A percentile compares a stretch with the other conserved stretches of the same genome.
Conservation (phyloP, 192 early-diverging fungal genomes). For the Entomortierella beljakovae region DNA sequence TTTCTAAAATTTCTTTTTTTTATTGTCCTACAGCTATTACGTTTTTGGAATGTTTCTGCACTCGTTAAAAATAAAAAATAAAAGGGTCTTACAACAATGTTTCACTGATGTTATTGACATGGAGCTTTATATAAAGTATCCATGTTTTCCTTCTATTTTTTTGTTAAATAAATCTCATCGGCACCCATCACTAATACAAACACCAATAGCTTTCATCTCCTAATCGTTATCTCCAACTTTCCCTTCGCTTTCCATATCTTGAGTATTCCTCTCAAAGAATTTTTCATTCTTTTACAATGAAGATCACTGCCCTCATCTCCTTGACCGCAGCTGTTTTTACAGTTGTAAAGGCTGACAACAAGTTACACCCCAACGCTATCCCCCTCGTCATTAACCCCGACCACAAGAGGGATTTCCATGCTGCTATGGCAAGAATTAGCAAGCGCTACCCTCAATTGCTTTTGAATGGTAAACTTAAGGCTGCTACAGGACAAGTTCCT, state of each 20-base stretch:
- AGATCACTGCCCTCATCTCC: not conserved
- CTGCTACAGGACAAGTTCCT: not conserved
- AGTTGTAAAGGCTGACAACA: not conserved
- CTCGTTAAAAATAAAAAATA: too few relatives aligned
- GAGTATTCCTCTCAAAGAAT: not conserved
- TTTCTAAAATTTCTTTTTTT: too few relatives aligned
- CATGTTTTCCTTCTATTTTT: too few relatives aligned
- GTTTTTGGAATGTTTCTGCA: too few relatives aligned
- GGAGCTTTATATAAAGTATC: too few relatives aligned
- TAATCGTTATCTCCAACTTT: not conserved
- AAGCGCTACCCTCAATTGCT: constrained; percentile 5
- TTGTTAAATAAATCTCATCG: too few relatives aligned
- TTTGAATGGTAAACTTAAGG: not conserved
- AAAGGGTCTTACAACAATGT: too few relatives aligned
- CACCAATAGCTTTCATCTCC: too few relatives aligned
- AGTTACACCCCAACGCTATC: not conserved
- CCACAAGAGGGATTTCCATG: constrained; percentile 22
- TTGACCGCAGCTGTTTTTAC: not conserved
- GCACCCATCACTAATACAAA: too few relatives aligned
- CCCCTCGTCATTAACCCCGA: constrained; percentile 1
- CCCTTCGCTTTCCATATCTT: not conserved
- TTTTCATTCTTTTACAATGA: not conserved
- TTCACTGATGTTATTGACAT: too few relatives aligned
- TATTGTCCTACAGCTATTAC: too few relatives aligned
- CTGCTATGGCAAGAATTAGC: constrained; percentile 6